Conservation (phyloP, 768 basidiomycete species). For the Heimioporus sp. region DNA sequence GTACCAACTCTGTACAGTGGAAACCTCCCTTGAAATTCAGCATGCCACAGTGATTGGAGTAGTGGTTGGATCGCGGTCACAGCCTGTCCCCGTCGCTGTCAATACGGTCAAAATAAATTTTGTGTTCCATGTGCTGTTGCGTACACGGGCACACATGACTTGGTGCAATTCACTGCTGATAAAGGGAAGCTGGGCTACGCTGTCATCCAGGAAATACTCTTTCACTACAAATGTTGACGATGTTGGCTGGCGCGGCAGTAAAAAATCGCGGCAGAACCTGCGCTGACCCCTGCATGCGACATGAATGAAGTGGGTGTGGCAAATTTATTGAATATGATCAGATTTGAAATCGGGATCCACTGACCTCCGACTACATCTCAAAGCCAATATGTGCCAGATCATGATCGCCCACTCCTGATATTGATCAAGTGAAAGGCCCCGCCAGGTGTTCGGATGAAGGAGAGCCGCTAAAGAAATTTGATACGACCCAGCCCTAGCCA, state of each 20-base stretch:
- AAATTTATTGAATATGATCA: not conserved
- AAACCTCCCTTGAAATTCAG: constrained; percentile 73
- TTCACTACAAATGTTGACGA: constrained; percentile 51
- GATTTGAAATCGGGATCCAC: constrained; percentile 14
- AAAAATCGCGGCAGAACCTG: constrained; percentile 62
- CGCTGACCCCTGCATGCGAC: constrained; percentile 49
- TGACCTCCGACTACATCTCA: constrained; percentile 70
- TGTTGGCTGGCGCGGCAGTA: constrained; percentile 56
- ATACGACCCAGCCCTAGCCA: constrained; percentile 68
- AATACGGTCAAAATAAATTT: constrained; percentile 4
- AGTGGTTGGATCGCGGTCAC: constrained; percentile 62
- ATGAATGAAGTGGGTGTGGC: constrained; percentile 10
- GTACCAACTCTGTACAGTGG: constrained; percentile 66
- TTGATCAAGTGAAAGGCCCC: constrained; percentile 58
- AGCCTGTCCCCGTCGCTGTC: constrained; percentile 63
- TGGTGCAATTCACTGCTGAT: constrained; percentile 44
- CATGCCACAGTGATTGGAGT: constrained; percentile 71
- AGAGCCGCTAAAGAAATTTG: constrained; percentile 58
- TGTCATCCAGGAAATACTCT: constrained; percentile 53
- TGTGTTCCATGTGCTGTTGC: constrained; percentile 22
- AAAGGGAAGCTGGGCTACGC: constrained; percentile 30
- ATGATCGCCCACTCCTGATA: constrained; percentile 72
- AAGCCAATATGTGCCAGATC: constrained; percentile 73
- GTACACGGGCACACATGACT: constrained; percentile 39
- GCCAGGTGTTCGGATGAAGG: constrained; percentile 70